Evolutionary conservation across 192 early-diverging fungal genomes (phyloP), one percentile per base, ranked within the genome.

Genomic region (Entomortierella parvispora): DNA sequence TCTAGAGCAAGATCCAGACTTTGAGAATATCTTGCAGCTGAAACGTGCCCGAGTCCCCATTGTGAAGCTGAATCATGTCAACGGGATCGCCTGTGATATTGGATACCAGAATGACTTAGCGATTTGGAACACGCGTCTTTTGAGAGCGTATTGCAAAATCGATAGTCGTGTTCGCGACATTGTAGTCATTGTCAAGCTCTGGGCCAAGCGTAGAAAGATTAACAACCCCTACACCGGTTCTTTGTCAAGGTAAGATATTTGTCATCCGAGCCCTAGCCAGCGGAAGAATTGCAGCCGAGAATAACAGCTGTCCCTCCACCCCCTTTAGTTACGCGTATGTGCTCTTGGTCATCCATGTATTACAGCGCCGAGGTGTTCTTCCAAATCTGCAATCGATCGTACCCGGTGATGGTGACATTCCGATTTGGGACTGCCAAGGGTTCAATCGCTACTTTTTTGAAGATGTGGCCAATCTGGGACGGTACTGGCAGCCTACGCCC

Each of bases 321-420:
- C 14, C 47, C 23, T 45, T 29, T 37, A 77, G 72, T n/a, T 83
- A 81, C 31, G 69, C 79, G 2, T 83, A 81, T 28, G 72, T 77
- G 5, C 40, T 83, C 3, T 18, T 81, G 54, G 72, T 60, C 22
- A 62, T 83, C 12, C 65, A 74, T 43, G 58, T 74, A 29, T 55
- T 83, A 20, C 70, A 75, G 29, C n/a, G 56, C 20, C 47, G 51
- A 17, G 70, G 68, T 15, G 66, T 83, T 14, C 33, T 82, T 22
- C 80, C 80, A 2, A 83, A 83, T 42, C 53, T 83, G 11, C 81
- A 83, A 42, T 22, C 72, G 46, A 76, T 66, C 10, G 72, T 76
- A 11, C 31, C 51, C 43, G 65, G 59, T 12, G 62, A 76, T 44
- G 72, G 72, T 15, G 52, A 57, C 20, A 49, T 76, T 4, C 72